Evolutionary conservation across 306 rosid species (phyloP), one percentile per base, ranked within the genome.

Genomic region (Cucurbita moschata): DNA sequence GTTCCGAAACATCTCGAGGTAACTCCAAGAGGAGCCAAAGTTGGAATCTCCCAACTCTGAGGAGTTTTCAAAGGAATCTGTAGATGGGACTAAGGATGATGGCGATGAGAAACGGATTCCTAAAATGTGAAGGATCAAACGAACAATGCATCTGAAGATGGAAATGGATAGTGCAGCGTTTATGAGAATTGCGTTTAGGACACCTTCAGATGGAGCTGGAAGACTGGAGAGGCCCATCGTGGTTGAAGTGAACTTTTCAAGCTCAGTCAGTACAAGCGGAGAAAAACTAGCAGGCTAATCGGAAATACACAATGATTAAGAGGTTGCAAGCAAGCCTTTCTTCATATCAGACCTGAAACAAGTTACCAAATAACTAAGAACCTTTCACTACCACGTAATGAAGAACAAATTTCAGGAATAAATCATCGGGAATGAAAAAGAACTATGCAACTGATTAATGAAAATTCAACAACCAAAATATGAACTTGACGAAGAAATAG

Each of bases 181-280:
- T 37, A 87, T 89, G 52, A 94, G 12, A 70, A 90, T 77, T 40
- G 82, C 80, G 77, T 94, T 87, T 5, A 90, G 73, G 15, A 94
- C 89, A 78, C 98, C 98, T 85, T 90, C 96, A 30, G 96, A 89
- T 77, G 92, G 96, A 79, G 98, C 84, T 77, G 98, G 97, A 10
- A 94, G 96, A 88, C 85, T 90, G 67, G 94, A 87, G 59, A 94
- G 92, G 62, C 98, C 98, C 98, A 94, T 94, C 59, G 58, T 49
- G 14, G 44, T 69, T 15, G 13, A 69, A 49, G 23, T 9, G 15
- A 69, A 69, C 54, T 69, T 79, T 50, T 38, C 16, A 30, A 35
- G 71, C 43, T 60, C 70, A 66, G 18, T 61, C 3, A 1, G 42
- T 5, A 37, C 56, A 72, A 58, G 62, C 37, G 15, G 59, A 38